Base-by-base conservation (phyloP, 1,284 basidiomycete genomes). In the Cystobasidium slooffiae region DNA sequence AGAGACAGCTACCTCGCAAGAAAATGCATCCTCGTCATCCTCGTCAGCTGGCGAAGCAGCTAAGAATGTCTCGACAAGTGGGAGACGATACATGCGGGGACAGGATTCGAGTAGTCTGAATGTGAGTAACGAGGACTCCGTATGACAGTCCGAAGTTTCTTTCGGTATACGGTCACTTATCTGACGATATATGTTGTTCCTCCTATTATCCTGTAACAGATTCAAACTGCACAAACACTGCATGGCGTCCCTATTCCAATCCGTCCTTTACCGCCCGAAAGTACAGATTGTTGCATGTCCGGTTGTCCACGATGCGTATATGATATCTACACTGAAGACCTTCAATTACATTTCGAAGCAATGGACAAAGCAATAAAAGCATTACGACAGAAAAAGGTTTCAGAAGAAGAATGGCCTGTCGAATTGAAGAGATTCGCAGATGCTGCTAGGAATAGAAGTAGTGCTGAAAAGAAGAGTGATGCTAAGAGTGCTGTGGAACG, bases 281-380 rank as follows among this genome's bases (percentile, higher is more conserved):
- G 39, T 37, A 56, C 44, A 43, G 61, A 63, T 22, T 72, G 69
- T 41, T 72, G 69, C 61, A 72, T 72, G 69, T 52, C 47, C 24
- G 69, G 69, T 18, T 72, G 69, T 72, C 69, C 69, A 10, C 18
- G 69, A 51, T 72, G 69, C 20, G 69, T 72, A 14, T 72, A 72
- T 37, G 69, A 72, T 46, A 55, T 72, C 22, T 72, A 72, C 43
- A 72, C 69, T 9, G 69, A 69, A 52, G 68, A 69, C 39, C 46
- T 69, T 18, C 70, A 73, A 53, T 22, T 73, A 7, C 62, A 61
- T 58, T 62, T 64, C 52, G 70, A 73, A 59, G 70, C 70, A n/a
- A 52, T 73, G 52, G 62, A 55, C 22, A 56, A 73, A 53, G 55
- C 62, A n/a, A 39, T 62, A 14, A 73, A 39, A 24, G 70, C 65